Conservation (phyloP, 176 grass and related monocot genomes). For the Oryza meyeriana region DNA sequence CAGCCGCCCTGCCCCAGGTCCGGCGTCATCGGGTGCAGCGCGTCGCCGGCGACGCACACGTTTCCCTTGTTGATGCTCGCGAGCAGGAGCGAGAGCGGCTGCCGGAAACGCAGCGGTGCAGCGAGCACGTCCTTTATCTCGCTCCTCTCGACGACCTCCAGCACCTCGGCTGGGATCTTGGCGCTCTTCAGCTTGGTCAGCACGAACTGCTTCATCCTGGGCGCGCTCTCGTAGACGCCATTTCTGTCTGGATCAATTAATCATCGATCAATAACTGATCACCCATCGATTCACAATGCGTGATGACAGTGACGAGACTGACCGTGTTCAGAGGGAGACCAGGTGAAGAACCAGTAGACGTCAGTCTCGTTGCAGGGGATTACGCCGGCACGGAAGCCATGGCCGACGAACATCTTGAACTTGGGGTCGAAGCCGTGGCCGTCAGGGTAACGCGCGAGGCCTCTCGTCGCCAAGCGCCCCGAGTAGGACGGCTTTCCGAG, state of each 20-base stretch:
- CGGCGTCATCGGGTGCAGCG: conserved; percentile 87
- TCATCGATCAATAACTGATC: too few relatives aligned
- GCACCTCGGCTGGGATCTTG: conserved; percentile 29
- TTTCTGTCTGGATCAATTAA: neutral
- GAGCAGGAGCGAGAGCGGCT: conserved; percentile 41
- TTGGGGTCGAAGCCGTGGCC: conserved; percentile 49
- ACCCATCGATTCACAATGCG: neutral
- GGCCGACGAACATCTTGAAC: conserved; percentile 43
- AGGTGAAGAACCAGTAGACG: conserved; percentile 82
- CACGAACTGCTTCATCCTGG: conserved; percentile 42
- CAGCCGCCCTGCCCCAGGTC: conserved; percentile 77
- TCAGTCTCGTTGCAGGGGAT: conserved; percentile 45
- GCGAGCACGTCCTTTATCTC: conserved; percentile 50
- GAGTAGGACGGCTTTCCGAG: conserved; percentile 42
- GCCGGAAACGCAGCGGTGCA: conserved; percentile 48
- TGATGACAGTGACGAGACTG: neutral
- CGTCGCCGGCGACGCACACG: conserved; percentile 71
- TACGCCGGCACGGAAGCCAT: conserved; percentile 46
- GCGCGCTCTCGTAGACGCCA: conserved; percentile 30
- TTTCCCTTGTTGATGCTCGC: conserved; percentile 50
- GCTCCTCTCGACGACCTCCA: conserved; percentile 44
- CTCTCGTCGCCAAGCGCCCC: conserved; percentile 48
- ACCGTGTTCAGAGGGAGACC: conserved; percentile 40
- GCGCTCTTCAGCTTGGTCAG: conserved; percentile 28
- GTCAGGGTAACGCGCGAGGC: conserved; percentile 41